Conservation (phyloP, 805 yeast genomes). For the Lipomyces yamanashiensis region DNA sequence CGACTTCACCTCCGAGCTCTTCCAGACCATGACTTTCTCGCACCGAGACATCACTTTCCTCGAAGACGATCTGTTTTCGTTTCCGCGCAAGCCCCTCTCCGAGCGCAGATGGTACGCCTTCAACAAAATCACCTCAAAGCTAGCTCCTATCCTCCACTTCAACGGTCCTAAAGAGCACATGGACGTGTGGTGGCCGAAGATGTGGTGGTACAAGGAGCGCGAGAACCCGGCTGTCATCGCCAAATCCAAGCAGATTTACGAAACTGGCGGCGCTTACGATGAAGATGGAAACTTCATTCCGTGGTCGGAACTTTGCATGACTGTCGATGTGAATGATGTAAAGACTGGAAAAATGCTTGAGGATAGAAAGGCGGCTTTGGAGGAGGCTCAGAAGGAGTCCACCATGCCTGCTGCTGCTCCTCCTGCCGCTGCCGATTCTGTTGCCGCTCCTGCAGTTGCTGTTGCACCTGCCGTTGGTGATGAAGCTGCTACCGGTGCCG, state of each 20-base stretch:
- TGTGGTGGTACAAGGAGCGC: constrained; percentile 34
- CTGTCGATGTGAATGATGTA: constrained; percentile 27
- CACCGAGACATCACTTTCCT: constrained; percentile 31
- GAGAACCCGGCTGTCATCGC: constrained; percentile 27
- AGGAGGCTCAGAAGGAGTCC: constrained; percentile 5
- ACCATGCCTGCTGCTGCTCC: not conserved
- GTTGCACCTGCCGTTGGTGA: not conserved
- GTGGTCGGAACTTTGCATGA: constrained; percentile 31
- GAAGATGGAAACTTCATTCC: constrained; percentile 26
- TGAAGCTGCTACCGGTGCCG: not conserved
- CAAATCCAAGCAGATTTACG: constrained; percentile 22
- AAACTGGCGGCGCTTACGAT: constrained; percentile 36
- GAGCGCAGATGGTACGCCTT: constrained; percentile 30
- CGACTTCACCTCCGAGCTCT: constrained; percentile 31
- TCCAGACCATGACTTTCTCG: constrained; percentile 38
- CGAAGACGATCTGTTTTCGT: constrained; percentile 26
- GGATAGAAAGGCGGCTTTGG: not conserved
- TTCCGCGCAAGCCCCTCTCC: constrained; percentile 25
- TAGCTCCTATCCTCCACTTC: constrained; percentile 34
- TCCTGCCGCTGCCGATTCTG: not conserved
- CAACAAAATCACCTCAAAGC: constrained; percentile 26
- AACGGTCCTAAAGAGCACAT: constrained; percentile 37
- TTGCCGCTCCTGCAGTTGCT: not conserved
- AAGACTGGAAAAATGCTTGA: constrained; percentile 12
- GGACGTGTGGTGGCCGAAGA: constrained; percentile 38